Base-by-base conservation (phyloP, 2,329 filamentous ascomycete genomes). In the Phoma sp. region DNA sequence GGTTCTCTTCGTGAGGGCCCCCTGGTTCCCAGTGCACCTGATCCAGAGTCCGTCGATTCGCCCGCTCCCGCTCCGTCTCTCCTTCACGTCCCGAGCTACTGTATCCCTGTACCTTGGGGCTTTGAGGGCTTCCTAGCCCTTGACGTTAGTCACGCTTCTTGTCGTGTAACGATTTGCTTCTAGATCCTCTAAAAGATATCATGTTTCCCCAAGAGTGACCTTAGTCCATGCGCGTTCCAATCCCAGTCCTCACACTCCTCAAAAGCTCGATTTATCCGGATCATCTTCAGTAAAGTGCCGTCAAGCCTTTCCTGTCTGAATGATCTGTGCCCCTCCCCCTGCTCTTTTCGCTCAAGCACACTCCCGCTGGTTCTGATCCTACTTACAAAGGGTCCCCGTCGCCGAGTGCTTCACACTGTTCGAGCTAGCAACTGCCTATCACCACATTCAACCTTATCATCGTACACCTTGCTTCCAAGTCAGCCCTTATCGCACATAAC, bases 221-320 rank as follows among this genome's bases (percentile, higher is more conserved):
- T 55, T 60, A 65, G 65, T 72, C 71, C 69, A 74, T 68, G 64
- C 65, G 62, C 71, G 61, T 61, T 69, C 66, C 63, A 61, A 70
- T 68, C 72, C 71, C 64, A 66, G 67, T 64, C 66, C 64, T 68
- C 68, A 63, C 58, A 55, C 63, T 65, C 66, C 64, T 66, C 68
- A 73, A 70, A 70, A 68, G 68, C 67, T 72, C 69, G 66, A 73
- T 75, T 75, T 75, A 75, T 68, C 72, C 73, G 71, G 73, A 72
- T 72, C 71, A 61, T 66, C 71, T 57, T 64, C 62, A 66, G 65
- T 68, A 72, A 65, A 72, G 71, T 72, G 66, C 71, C 66, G 65
- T 73, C 68, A 72, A 73, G 69, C 71, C 70, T 72, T 67, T 64
- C 52, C 56, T 59, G 64, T 72, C 67, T 71, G 69, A 73, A 72